Evolutionary conservation across 805 yeast species (phyloP), one percentile per base, ranked within the genome.

Genomic region (Groenewaldozyma salmanticensis): DNA sequence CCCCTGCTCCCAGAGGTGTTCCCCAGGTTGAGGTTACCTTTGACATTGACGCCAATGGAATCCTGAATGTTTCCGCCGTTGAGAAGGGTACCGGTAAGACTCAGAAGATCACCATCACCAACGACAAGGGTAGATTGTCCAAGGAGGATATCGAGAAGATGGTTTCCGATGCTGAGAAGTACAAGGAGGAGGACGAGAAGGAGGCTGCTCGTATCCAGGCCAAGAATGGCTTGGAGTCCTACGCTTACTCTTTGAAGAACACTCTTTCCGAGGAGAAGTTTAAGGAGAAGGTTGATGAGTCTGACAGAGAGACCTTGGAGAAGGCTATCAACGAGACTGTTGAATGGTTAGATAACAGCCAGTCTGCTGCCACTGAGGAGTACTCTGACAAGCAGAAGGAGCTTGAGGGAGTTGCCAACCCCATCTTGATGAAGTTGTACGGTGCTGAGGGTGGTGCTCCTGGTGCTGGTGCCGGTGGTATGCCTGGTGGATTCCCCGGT

Each of bases 41-140:
- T 63, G 96, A 88, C 67, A 73, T 88, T 60, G 96, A 88, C 67
- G 96, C 96, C 53, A 88, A 88, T 68, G 96, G 96, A 74, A 88
- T 88, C 70, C 74, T 88, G 70, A 88, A 88, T 68, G 96, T 88
- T 44, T 81, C 94, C 54, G 96, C 96, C 46, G 74, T 87, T 55
- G 97, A 88, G 75, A 88, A 90, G 78, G 95, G 96, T 72, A 90
- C 96, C 52, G 97, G 96, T 74, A 90, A 88, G 77, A 71, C 95
- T 56, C 86, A 81, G 74, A 81, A 90, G 80, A 90, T 88, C 63
- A 88, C 96, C 65, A 90, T 88, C 69, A 88, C 96, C 69, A 90
- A 88, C 74, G 96, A 88, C 68, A 90, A 88, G 75, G 97, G 97
- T 70, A 87, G 96, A 77, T 76, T 88, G 62, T 85, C 96, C 51